Conservation (phyloP, 2,329 filamentous ascomycete genomes). For the Teratosphaeria destructans region DNA sequence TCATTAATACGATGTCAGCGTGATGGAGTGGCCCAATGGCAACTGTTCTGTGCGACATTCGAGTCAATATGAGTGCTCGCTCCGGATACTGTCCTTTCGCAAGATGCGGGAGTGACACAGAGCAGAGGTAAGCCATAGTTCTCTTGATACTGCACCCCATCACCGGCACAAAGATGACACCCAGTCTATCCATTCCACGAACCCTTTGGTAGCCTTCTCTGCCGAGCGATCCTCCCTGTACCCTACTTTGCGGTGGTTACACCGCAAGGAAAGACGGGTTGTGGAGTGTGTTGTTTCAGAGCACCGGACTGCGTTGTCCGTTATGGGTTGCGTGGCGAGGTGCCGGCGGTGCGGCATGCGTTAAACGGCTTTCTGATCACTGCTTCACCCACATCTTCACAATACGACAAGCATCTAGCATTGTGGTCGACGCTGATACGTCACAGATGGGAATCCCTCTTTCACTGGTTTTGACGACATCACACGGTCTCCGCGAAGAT, state of each 20-base stretch:
- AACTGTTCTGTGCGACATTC: not conserved
- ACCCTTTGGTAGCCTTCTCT: constrained; percentile 23
- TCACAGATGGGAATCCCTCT: not conserved
- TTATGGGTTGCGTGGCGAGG: constrained; percentile 24
- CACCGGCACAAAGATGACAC: constrained; percentile 24
- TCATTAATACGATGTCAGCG: not conserved
- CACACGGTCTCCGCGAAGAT: not conserved
- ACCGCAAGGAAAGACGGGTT: constrained; percentile 27
- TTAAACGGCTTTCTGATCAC: constrained; percentile 29
- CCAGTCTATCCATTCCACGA: constrained; percentile 33
- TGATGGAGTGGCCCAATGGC: not conserved
- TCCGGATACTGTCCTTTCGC: not conserved
- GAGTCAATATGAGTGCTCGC: not conserved
- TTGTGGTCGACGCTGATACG: not conserved
- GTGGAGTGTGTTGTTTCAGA: constrained; percentile 30
- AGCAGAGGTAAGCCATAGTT: not conserved
- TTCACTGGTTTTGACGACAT: not conserved
- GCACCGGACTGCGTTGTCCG: constrained; percentile 22
- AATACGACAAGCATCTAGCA: not conserved
- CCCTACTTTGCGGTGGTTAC: constrained; percentile 22
- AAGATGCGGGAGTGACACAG: not conserved
- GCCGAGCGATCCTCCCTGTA: constrained; percentile 28
- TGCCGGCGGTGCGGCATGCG: constrained; percentile 29
- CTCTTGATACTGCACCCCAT: not conserved
- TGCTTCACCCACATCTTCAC: not conserved